phyloP scores from a whole-genome alignment of 2,329 filamentous ascomycete species.

The Bipolaris cookei region DNA sequence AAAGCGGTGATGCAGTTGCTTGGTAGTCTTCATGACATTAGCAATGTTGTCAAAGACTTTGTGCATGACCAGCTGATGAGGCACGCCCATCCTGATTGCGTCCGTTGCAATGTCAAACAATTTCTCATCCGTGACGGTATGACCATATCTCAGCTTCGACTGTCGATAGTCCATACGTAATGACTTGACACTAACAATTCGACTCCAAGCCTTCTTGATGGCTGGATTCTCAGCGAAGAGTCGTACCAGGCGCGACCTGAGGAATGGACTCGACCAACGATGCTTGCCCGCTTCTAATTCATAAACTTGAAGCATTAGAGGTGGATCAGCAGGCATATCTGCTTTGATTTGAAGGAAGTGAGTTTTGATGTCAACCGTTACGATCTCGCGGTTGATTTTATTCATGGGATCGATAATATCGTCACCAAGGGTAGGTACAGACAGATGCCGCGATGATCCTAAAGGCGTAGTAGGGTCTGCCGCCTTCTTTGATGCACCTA shows the following conservation, averaged over 20 bases:
- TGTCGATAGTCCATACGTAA: slow-evolving; percentile 81
- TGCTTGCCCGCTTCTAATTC: slow-evolving; percentile 82
- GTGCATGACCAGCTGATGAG: slow-evolving; percentile 88
- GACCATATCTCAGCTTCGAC: slow-evolving; percentile 70
- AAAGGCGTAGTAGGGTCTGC: slow-evolving; percentile 18
- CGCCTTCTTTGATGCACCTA: slow-evolving; percentile 20
- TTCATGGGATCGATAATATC: slow-evolving; percentile 36
- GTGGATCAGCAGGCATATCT: slow-evolving; percentile 86
- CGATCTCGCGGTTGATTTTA: slow-evolving; percentile 63
- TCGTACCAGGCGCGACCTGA: slow-evolving; percentile 78
- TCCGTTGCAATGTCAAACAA: slow-evolving; percentile 85
- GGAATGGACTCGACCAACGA: slow-evolving; percentile 83
- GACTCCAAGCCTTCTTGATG: slow-evolving; percentile 82
- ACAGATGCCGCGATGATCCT: slow-evolving; percentile 35
- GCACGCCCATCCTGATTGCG: slow-evolving; percentile 84
- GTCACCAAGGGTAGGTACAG: slow-evolving; percentile 42
- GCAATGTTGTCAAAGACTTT: slow-evolving; percentile 92
- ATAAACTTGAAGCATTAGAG: slow-evolving; percentile 88
- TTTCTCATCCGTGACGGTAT: slow-evolving; percentile 71
- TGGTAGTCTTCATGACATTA: slow-evolving; percentile 83
- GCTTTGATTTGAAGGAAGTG: slow-evolving; percentile 86
- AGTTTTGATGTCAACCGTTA: slow-evolving; percentile 82
- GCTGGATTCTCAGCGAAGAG: slow-evolving; percentile 87
- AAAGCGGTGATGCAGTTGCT: slow-evolving; percentile 94
- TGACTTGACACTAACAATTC: slow-evolving; percentile 82